phyloP scores from a whole-genome alignment of 192 early-diverging fungal species.

The Coemansia sp. region DNA sequence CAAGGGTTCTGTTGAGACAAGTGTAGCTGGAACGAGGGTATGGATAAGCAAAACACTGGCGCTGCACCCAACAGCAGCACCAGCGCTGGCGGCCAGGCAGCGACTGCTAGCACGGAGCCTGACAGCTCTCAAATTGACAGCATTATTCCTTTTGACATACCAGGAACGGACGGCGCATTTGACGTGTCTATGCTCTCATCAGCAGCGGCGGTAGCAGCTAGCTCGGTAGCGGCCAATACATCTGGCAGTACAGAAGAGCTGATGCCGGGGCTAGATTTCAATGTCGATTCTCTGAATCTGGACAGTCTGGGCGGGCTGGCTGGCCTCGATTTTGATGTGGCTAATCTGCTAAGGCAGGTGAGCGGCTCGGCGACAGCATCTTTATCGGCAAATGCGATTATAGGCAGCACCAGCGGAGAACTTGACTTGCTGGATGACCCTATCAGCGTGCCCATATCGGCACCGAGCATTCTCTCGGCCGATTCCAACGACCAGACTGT shows the following conservation, averaged over 20 bases:
- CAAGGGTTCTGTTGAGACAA: neutral
- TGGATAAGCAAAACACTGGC: slow-evolving; percentile 8
- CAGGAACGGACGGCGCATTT: neutral
- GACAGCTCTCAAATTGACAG: neutral
- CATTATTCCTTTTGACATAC: neutral
- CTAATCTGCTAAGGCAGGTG: slow-evolving; percentile 42
- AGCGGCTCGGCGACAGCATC: slow-evolving; percentile 11
- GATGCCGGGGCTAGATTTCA: slow-evolving; percentile 30
- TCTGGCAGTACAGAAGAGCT: neutral
- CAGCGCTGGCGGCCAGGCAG: neutral
- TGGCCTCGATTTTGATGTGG: slow-evolving; percentile 45
- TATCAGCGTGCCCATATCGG: slow-evolving; percentile 1
- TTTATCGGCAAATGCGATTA: neutral
- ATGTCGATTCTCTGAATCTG: slow-evolving; percentile 47
- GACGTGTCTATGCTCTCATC: neutral
- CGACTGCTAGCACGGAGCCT: neutral
- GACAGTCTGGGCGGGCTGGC: slow-evolving; percentile 27
- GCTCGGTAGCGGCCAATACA: neutral
- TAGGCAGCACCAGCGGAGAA: neutral
- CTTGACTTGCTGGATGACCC: neutral
- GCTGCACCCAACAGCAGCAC: neutral
- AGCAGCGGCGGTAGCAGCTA: neutral
- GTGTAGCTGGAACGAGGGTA: neutral
- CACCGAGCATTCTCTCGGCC: neutral
- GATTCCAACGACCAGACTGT: neutral